A percentile compares a stretch with the other conserved stretches of the same genome.
Conservation (phyloP, 805 yeast genomes). For the Candida nanaspora region DNA sequence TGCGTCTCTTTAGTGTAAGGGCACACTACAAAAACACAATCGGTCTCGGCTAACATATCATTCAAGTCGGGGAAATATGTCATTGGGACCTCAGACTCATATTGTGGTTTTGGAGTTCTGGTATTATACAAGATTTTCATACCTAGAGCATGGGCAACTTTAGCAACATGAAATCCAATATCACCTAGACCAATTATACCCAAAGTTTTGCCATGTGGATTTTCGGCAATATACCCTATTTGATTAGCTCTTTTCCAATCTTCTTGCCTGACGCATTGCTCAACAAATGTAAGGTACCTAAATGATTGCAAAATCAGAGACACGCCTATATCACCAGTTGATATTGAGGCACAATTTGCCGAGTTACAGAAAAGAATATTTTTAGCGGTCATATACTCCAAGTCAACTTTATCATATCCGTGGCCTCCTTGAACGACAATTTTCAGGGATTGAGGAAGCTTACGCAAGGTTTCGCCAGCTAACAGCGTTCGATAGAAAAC, state of each 20-base stretch:
- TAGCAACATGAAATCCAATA: slow-evolving; percentile 37
- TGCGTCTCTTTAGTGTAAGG: slow-evolving; percentile 31
- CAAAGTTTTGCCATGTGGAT: slow-evolving; percentile 34
- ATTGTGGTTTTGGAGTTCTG: slow-evolving; percentile 23
- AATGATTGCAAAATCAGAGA: slow-evolving; percentile 25
- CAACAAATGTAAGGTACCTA: slow-evolving; percentile 30
- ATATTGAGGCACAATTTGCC: slow-evolving; percentile 30
- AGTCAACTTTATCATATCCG: slow-evolving; percentile 33
- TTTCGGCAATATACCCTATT: slow-evolving; percentile 27
- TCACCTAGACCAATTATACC: slow-evolving; percentile 44
- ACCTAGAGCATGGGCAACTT: slow-evolving; percentile 34
- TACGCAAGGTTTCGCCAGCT: slow-evolving; percentile 26
- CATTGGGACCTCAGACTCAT: slow-evolving; percentile 24
- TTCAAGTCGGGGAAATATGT: slow-evolving; percentile 16
- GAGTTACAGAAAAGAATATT: slow-evolving; percentile 31
- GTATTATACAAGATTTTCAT: slow-evolving; percentile 37
- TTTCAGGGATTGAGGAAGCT: slow-evolving; percentile 27
- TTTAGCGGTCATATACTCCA: slow-evolving; percentile 25
- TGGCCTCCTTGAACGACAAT: slow-evolving; percentile 32
- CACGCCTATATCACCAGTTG: slow-evolving; percentile 34
- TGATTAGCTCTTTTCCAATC: slow-evolving; percentile 25
- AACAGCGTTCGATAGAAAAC: slow-evolving; percentile 27
- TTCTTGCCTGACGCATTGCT: slow-evolving; percentile 28
- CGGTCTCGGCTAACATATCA: slow-evolving; percentile 21
- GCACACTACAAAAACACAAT: slow-evolving; percentile 30